phyloP scores from a whole-genome alignment of 768 basidiomycete genomes.

The Boletus pseudo-olivaceus region DNA sequence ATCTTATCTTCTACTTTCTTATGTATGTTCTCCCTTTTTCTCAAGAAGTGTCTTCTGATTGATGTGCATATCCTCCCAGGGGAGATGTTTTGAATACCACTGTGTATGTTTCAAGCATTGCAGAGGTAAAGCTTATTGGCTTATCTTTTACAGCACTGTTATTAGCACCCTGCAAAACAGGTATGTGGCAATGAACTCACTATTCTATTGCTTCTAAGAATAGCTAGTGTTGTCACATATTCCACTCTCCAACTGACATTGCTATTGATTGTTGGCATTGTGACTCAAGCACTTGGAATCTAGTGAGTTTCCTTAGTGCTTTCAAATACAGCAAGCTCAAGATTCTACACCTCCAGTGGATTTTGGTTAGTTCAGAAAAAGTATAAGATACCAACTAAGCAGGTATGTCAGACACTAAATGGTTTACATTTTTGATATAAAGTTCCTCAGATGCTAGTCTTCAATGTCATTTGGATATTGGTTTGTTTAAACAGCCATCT shows the following conservation, averaged over 20 bases:
- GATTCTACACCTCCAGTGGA: slow-evolving; percentile 32
- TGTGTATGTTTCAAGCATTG: slow-evolving; percentile 43
- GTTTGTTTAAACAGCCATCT: slow-evolving; percentile 32
- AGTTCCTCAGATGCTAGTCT: slow-evolving; percentile 55
- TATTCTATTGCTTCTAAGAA: slow-evolving; percentile 2
- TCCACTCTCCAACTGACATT: slow-evolving; percentile 70
- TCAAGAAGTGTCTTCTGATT: neutral
- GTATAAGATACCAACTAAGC: slow-evolving; percentile 61
- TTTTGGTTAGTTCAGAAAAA: slow-evolving; percentile 71
- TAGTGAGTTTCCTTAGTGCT: slow-evolving; percentile 43
- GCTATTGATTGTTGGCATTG: slow-evolving; percentile 62
- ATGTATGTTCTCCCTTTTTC: slow-evolving; percentile 45
- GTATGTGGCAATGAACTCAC: slow-evolving; percentile 27
- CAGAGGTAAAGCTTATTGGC: neutral
- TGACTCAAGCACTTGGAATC: slow-evolving; percentile 62
- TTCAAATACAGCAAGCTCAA: neutral
- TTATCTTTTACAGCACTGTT: slow-evolving; percentile 48
- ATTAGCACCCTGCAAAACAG: slow-evolving; percentile 70
- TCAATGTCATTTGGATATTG: slow-evolving; percentile 72
- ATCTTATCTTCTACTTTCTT: slow-evolving; percentile 72
- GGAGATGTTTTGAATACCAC: slow-evolving; percentile 75
- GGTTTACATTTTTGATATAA: neutral
- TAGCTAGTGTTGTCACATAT: slow-evolving; percentile 58
- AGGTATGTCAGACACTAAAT: slow-evolving; percentile 23
- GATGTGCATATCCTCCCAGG: slow-evolving; percentile 34